Percentiles rank a stretch among this genome's conserved stretches.
These are phyloP conservation scores for Fragaria vesca DNA, from an alignment of 306 rosid genomes.

Conservation along the genomic window DNA sequence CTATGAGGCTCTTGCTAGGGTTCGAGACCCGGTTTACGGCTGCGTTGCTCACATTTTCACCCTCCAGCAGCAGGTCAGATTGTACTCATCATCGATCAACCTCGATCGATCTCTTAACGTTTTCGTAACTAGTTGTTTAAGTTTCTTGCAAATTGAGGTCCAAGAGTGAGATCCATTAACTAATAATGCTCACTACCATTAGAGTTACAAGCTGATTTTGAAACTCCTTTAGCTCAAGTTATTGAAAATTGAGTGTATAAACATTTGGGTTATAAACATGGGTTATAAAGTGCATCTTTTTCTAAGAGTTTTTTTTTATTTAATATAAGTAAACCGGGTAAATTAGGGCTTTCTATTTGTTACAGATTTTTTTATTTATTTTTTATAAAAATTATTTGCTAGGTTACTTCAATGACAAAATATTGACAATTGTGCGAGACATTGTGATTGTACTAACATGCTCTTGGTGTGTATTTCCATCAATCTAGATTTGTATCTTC, in stretches of 20 bases:
- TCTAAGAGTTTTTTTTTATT: background rate
- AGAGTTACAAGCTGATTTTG: background rate
- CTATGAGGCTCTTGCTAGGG: slow-evolving; percentile 79
- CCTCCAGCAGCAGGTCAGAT: slow-evolving; percentile 83
- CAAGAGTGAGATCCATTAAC: background rate
- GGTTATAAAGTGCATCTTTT: background rate
- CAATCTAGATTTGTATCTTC: background rate
- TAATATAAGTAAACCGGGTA: background rate
- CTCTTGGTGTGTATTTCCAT: slow-evolving; percentile 7
- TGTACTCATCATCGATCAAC: background rate
- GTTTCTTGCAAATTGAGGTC: background rate
- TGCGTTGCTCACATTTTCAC: slow-evolving; percentile 75
- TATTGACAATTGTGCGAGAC: slow-evolving; percentile 14
- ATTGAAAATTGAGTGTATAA: background rate
- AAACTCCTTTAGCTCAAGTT: background rate
- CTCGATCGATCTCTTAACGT: background rate
- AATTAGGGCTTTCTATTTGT: background rate
- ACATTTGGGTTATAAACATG: background rate
- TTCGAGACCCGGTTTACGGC: slow-evolving; percentile 87
- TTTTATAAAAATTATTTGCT: background rate
- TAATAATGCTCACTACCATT: background rate
- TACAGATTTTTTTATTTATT: background rate
- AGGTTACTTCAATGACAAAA: background rate
- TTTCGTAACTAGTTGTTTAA: background rate
- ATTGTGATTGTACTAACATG: slow-evolving; percentile 8